Base-by-base conservation (phyloP, 2,329 filamentous ascomycete genomes). In the Trichoderma sp. region DNA sequence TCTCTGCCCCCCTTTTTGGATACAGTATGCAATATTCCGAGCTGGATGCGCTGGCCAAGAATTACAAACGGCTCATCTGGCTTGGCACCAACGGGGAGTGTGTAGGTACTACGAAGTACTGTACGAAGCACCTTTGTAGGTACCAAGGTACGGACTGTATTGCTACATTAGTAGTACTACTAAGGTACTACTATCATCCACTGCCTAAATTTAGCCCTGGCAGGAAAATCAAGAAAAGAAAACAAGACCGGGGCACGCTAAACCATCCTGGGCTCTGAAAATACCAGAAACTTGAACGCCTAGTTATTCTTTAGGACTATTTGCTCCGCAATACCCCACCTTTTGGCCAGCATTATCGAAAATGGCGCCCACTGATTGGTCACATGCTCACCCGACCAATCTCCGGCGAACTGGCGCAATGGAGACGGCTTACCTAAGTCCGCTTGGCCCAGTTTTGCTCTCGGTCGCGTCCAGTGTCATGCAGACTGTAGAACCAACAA, bases 271-370 rank as follows among this genome's bases (percentile, higher is more conserved):
- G 37, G 61, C 34, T 42, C 35, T 7, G 53, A 19, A 19, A 39
- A 64, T 34, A 25, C 17, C 22, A n/a, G 19, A 53, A 19, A 52
- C 9, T 37, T 45, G 6, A 8, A 12, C 7, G 39, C 56, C 22
- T 27, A 32, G 17, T 45, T 8, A 25, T 13, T 61, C 8, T 45
- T 48, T 42, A 56, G 61, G 61, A 64, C 22, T 13, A 8, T 64
- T 64, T 64, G 61, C 61, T 64, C 61, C 61, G 61, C 25, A 25
- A 13, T 1, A 25, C 25, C 61, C 61, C 61, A 45, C 61, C 9
- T 32, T 39, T 34, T 12, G 2, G 25, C 35, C 12, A 4, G 35
- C 22, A 56, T n/a, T 34, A 34, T 56, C n/a, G 12, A 10, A 25
- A 25, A n/a, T 13, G 0, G 1, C 2, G 50, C 0, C 8, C 2